phyloP scores from a whole-genome alignment of 805 yeast genomes.

The Candida xiaguanensis region DNA sequence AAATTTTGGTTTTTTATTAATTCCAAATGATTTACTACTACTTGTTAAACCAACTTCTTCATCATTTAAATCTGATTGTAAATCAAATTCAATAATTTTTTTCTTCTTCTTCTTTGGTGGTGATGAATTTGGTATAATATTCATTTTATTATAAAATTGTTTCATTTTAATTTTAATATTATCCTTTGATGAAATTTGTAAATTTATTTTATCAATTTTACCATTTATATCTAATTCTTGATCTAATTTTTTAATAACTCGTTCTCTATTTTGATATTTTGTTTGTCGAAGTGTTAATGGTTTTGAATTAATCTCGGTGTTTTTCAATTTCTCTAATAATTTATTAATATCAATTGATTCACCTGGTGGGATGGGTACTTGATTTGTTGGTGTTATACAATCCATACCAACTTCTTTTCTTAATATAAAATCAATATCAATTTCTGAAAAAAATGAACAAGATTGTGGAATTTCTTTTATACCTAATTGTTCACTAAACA shows the following conservation, averaged over 20 bases:
- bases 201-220: conserved; percentile 20
- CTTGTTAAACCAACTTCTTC: background rate
- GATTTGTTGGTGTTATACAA: conserved; percentile 88
- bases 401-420: conserved; percentile 91
- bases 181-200: conserved; percentile 22
- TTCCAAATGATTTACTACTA: background rate
- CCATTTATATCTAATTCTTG: conserved; percentile 15
- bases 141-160: conserved; percentile 5
- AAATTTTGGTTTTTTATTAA: background rate
- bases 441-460: conserved; percentile 92
- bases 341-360: conserved; percentile 62
- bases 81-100: conserved; percentile 1
- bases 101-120: background rate
- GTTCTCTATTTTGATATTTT: conserved; percentile 16
- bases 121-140: background rate
- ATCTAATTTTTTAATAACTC: conserved; percentile 26
- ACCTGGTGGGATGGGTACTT: conserved; percentile 69
- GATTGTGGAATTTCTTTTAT: conserved; percentile 87
- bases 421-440: conserved; percentile 83
- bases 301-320: conserved; percentile 11
- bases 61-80: background rate
- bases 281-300: conserved; percentile 4
- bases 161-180: conserved; percentile 22
- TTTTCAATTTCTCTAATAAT: conserved; percentile 40
- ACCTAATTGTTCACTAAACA: conserved; percentile 91